Evolutionary conservation across 1,139 yeast species (phyloP), one percentile per base, ranked within the genome.

Genomic region (Taiozyma onychis): DNA sequence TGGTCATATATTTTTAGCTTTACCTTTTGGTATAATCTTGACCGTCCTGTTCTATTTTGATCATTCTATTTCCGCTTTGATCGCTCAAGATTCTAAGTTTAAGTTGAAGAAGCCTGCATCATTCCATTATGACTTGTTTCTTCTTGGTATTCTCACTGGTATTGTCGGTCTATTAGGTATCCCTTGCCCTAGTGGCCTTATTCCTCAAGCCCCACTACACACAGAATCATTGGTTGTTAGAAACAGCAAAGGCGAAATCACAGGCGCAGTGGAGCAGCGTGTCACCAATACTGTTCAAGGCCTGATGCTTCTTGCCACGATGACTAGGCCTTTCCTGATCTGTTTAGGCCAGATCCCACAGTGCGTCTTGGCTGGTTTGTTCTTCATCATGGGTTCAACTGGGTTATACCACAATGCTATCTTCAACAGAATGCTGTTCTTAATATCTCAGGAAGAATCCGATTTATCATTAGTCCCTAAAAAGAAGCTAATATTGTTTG

Each of bases 181-280:
- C 2, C 99, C 98, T 0, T 90, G 97, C 2, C 98, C 98, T 0
- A 93, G 93, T 67, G 99, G 99, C 0, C 72, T 93, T 39, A 91
- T 93, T 43, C 99, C 99, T 0, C 99, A 93, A 66, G 98, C 98
- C 0, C 99, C 98, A 0, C 67, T 93, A 43, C 99, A 93, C 62
- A 90, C 98, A 0, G 79, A 77, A 49, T 82, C 96, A 0, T 69
- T 93, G 39, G 80, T 89, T 43, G 83, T 88, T 4, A 77, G 76
- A 54, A 68, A 68, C 46, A 69, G 63, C 21, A 58, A 55, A 11
- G 62, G 60, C 13, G 58, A 67, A 5, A 73, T 81, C 2, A 63
- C 72, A 0, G 72, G 81, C 3, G 93, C 91, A 9, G 96, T 93
- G 3, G 99, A 93, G 61, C 99, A 93, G 65, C 68, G 99, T 45